Evolutionary conservation across 805 yeast species (phyloP), one percentile per base, ranked within the genome.

Genomic region (Saccharomycopsis javanensis): DNA sequence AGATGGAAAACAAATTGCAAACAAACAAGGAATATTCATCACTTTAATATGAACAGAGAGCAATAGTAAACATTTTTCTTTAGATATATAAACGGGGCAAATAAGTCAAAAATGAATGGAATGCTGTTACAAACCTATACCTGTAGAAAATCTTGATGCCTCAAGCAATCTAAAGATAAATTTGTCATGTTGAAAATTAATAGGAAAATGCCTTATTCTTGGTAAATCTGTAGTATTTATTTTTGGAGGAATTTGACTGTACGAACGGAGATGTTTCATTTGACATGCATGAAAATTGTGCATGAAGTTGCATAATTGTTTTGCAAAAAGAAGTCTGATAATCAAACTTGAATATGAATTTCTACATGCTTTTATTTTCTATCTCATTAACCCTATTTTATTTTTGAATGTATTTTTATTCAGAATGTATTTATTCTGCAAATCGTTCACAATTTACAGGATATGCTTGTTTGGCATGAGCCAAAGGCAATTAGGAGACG

Each of bases 201-300:
- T 16, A 20, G 23, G 23, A 20, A 42, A 42, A 42, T 42, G 48
- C 48, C 48, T 42, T 42, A 42, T 6, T 42, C 48, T n/a, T 42
- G 48, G 48, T 42, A 42, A 11, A 20, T 42, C 48, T 42, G 48
- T 28, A 42, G 3, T 20, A n/a, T 42, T 42, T 42, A 42, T 42
- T 42, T 42, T 42, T 42, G 48, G 48, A 4, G 48, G 48, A 42
- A 42, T 42, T 42, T 42, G 23, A 42, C 8, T 20, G 48, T 8
- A 15, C 11, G 48, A 15, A 42, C 48, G 48, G 25, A 28, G 48
- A 42, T 42, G 48, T 42, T 42, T 42, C 48, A 42, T 8, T 42
- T 42, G 48, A 42, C 48, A 42, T 42, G 48, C 48, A 20, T 42
- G 48, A 42, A 15, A 42, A 42, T 42, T 20, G 48, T 20, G 48